Percentiles rank a stretch among this genome's conserved stretches.
Conservation (phyloP, 23 red algal species). For the Gracilaria gracilis region DNA sequence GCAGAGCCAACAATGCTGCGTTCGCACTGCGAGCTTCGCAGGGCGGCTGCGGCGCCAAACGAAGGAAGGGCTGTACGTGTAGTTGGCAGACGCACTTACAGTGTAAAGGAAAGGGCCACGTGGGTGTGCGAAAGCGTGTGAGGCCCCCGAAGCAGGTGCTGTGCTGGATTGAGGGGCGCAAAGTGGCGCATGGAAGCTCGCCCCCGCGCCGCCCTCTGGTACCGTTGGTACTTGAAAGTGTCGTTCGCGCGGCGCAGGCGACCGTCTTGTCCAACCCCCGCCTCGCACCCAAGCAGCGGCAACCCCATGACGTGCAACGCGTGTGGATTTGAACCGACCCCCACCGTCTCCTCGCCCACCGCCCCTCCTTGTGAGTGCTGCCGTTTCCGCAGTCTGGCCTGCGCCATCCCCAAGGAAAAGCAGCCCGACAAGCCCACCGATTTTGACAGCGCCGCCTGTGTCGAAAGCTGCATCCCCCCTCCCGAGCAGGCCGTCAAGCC, state of each 20-base stretch:
- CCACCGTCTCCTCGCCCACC: background rate
- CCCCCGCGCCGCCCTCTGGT: slow-evolving; percentile 1
- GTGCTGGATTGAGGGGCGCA: slow-evolving; percentile 1
- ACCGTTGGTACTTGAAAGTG: background rate
- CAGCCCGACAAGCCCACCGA: slow-evolving; percentile 1
- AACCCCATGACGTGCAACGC: slow-evolving; percentile 41
- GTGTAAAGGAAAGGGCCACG: slow-evolving; percentile 5
- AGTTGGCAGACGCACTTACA: background rate
- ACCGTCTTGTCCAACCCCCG: background rate
- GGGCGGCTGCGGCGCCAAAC: background rate
- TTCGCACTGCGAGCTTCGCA: no score
- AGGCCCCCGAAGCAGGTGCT: background rate
- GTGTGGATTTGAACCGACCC: slow-evolving; percentile 31
- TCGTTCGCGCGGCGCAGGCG: background rate
- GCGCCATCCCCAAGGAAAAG: slow-evolving; percentile 11
- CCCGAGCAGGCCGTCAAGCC: background rate
- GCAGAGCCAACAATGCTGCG: no score
- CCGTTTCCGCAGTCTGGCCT: slow-evolving; percentile 1
- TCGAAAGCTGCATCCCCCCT: background rate
- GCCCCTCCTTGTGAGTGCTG: slow-evolving; percentile 17
- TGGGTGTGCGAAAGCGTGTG: background rate
- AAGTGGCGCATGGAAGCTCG: slow-evolving; percentile 34
- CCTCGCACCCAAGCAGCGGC: background rate
- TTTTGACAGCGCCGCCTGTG: slow-evolving; percentile 21
- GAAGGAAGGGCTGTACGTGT: slow-evolving; percentile 1